Evolutionary conservation across 805 yeast species (phyloP).

Genomic region (Dipodascopsis tothii): DNA sequence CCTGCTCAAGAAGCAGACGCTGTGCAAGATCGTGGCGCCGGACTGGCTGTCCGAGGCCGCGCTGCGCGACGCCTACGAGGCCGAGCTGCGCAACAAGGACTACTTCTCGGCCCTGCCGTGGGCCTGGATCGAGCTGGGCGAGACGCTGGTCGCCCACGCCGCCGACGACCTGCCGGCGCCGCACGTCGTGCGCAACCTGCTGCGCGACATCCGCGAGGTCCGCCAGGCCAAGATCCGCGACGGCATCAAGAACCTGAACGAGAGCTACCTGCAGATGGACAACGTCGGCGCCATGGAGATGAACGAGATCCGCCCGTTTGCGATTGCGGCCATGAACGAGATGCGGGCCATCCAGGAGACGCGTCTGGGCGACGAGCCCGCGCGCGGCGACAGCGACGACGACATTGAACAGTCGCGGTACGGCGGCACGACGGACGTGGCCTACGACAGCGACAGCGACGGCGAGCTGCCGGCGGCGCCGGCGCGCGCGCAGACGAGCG

Average conservation of each 20-base stretch:
- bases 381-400: background rate
- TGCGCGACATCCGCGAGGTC: constrained; percentile 81
- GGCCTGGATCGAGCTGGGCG: constrained; percentile 81
- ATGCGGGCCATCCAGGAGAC: constrained; percentile 49
- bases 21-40: constrained; percentile 81
- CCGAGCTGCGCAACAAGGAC: constrained; percentile 51
- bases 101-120: constrained; percentile 67
- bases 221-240: constrained; percentile 71
- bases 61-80: constrained; percentile 53
- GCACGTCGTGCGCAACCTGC: constrained; percentile 56
- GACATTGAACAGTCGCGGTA: no score
- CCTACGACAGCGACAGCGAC: no score
- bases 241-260: constrained; percentile 73
- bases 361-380: constrained; percentile 13
- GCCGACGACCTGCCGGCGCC: constrained; percentile 73
- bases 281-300: constrained; percentile 78
- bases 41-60: constrained; percentile 61
- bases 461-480: no score
- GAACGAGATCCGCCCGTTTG: constrained; percentile 79
- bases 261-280: constrained; percentile 72
- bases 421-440: no score
- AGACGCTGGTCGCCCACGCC: constrained; percentile 58
- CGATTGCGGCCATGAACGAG: constrained; percentile 72
- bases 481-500: background rate
- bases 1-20: constrained; percentile 70